Evolutionary conservation across 1,284 basidiomycete species (phyloP).

Genomic region (Xerocomus minutiporus): DNA sequence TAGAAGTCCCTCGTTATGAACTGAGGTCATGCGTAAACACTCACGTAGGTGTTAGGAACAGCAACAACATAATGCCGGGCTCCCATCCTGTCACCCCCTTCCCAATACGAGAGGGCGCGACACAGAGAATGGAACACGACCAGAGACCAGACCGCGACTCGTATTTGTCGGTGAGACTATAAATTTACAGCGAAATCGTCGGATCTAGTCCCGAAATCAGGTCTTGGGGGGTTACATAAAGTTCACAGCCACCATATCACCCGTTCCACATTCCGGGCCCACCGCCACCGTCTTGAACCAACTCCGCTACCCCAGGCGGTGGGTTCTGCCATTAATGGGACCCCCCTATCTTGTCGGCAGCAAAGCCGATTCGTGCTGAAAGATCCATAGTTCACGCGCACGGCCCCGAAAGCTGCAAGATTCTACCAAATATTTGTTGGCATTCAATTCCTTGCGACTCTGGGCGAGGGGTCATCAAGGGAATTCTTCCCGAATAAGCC

Average conservation of each 20-base stretch:
- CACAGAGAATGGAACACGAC: constrained; percentile 19
- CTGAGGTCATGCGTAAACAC: constrained; percentile 5
- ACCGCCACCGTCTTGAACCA: constrained; percentile 7
- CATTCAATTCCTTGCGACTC: not conserved
- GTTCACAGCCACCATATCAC: constrained; percentile 6
- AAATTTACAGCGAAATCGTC: constrained; percentile 9
- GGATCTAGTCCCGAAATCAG: constrained; percentile 18
- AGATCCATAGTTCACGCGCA: constrained; percentile 10
- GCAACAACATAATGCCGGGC: not conserved
- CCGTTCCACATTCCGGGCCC: constrained; percentile 19
- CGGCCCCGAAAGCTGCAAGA: constrained; percentile 15
- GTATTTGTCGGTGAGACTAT: not conserved
- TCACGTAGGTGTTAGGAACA: not conserved
- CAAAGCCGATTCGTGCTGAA: not conserved
- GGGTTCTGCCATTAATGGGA: not conserved
- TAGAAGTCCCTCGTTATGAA: constrained; percentile 10
- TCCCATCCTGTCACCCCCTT: not conserved
- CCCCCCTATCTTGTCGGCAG: too few species aligned
- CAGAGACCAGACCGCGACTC: constrained; percentile 12
- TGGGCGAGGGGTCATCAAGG: not conserved
- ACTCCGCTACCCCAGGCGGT: constrained; percentile 19
- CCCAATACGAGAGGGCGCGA: constrained; percentile 1
- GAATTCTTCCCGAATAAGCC: not conserved
- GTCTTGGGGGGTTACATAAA: too few species aligned
- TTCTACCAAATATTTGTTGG: not conserved